Evolutionary conservation across 805 yeast genomes (phyloP).

Genomic region (Ascoidea tarda): DNA sequence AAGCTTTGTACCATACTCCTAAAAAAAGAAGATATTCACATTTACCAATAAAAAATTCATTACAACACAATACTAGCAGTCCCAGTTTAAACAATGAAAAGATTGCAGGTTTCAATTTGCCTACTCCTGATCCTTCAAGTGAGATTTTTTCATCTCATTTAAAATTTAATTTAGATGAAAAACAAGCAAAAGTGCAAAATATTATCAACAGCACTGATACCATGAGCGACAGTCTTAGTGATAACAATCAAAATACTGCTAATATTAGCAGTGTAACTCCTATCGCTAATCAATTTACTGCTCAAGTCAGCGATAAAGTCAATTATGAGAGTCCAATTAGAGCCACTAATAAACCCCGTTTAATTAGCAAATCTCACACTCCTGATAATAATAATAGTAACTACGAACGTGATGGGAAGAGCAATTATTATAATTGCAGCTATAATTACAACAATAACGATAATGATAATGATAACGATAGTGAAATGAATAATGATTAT

Average conservation of each 20-base stretch:
- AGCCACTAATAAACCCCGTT: no score
- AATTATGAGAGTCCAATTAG: not conserved
- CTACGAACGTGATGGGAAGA: no score
- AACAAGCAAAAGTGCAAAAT: conserved; percentile 8
- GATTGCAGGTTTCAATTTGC: conserved; percentile 54
- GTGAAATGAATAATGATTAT: conserved; percentile 14
- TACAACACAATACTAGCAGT: no score
- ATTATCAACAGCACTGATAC: conserved; percentile 12
- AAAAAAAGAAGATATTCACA: no score
- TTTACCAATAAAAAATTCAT: no score
- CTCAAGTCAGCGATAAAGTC: not conserved
- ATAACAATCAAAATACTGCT: not conserved
- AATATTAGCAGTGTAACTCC: no score
- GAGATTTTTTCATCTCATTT: conserved; percentile 5
- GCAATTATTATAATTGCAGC: no score
- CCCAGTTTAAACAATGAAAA: no score
- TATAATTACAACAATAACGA: not conserved
- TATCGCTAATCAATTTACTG: not conserved
- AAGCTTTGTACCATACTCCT: no score
- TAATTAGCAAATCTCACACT: no score
- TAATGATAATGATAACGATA: not conserved
- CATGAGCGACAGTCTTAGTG: conserved; percentile 2
- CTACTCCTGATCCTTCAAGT: conserved; percentile 55
- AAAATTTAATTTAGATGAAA: not conserved
- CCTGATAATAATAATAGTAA: no score